These are phyloP conservation scores for Bocquillonia castaneifolia DNA, from an alignment of 441 rosid genomes.

Conservation along the genomic window DNA sequence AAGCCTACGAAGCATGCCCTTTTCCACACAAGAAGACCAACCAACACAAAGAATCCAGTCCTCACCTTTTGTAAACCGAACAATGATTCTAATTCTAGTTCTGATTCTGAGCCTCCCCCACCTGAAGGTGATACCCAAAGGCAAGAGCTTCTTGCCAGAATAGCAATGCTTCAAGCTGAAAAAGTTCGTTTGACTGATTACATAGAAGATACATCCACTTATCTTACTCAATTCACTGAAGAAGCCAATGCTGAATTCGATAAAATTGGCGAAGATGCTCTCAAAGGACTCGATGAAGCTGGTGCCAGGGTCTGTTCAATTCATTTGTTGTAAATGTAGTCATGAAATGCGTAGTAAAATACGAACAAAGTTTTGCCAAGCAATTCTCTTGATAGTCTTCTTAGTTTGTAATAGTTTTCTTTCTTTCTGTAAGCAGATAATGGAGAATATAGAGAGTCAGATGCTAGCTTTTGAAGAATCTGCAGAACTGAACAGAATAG, in stretches of 20 bases:
- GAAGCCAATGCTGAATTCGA: slow-evolving; percentile 77
- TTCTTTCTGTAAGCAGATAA: slow-evolving; percentile 48
- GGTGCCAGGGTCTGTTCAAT: slow-evolving; percentile 59
- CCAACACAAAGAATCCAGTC: slow-evolving; percentile 30
- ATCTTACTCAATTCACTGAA: slow-evolving; percentile 76
- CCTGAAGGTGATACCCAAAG: slow-evolving; percentile 59
- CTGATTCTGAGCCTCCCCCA: slow-evolving; percentile 39
- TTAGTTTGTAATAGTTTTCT: slow-evolving; percentile 3
- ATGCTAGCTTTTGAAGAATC: slow-evolving; percentile 92
- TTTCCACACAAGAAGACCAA: slow-evolving; percentile 35
- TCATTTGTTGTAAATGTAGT: slow-evolving; percentile 2
- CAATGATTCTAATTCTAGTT: slow-evolving; percentile 28
- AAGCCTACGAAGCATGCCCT: slow-evolving; percentile 34
- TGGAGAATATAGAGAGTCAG: slow-evolving; percentile 72
- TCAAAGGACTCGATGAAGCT: slow-evolving; percentile 80
- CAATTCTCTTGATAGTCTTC: slow-evolving; percentile 5
- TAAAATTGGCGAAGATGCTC: slow-evolving; percentile 83
- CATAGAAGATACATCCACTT: slow-evolving; percentile 67
- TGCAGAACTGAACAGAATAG: slow-evolving; percentile 49
- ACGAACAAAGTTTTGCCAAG: neutral
- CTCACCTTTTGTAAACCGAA: slow-evolving; percentile 51
- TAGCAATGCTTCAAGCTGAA: slow-evolving; percentile 77
- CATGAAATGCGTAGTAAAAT: slow-evolving; percentile 1
- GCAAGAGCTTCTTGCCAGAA: slow-evolving; percentile 82
- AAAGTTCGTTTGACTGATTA: slow-evolving; percentile 82